Conservation (phyloP, 2,329 filamentous ascomycete species). For the Cladophialophora carrionii region DNA sequence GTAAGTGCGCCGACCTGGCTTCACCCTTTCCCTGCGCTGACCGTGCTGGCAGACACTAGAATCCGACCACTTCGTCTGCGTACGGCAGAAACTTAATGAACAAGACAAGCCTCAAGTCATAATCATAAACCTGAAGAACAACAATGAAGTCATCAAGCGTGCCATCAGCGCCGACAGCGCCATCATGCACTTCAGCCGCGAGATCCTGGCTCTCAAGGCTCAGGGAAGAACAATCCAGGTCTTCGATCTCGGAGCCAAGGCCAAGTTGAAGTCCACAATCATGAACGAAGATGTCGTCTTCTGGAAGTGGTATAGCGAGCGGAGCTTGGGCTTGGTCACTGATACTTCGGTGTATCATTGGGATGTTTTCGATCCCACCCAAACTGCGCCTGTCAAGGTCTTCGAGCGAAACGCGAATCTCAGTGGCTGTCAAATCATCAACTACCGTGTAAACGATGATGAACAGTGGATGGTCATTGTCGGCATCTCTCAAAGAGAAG, state of each 20-base stretch:
- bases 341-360: slow-evolving; percentile 93
- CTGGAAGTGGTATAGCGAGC: slow-evolving; percentile 99
- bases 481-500: slow-evolving; percentile 90
- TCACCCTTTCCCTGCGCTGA: slow-evolving; percentile 34
- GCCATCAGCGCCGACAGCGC: slow-evolving; percentile 99
- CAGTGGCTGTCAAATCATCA: slow-evolving; percentile 95
- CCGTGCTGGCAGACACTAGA: slow-evolving; percentile 75
- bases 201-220: slow-evolving; percentile 95
- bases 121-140: slow-evolving; percentile 96
- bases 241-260: slow-evolving; percentile 90
- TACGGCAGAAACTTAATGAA: slow-evolving; percentile 89
- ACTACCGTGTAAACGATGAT: slow-evolving; percentile 93
- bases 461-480: slow-evolving; percentile 99
- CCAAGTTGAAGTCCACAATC: slow-evolving; percentile 92
- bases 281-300: slow-evolving; percentile 98
- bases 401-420: slow-evolving; percentile 95
- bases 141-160: slow-evolving; percentile 90
- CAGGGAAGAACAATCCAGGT: slow-evolving; percentile 94
- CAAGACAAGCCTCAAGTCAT: slow-evolving; percentile 87
- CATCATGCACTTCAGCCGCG: slow-evolving; percentile 97
- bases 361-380: slow-evolving; percentile 87
- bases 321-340: slow-evolving; percentile 84
- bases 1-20: slow-evolving; percentile 56
- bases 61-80: slow-evolving; percentile 94
- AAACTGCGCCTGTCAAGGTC: slow-evolving; percentile 80